These are phyloP conservation scores for Alternaria consortialis DNA, from an alignment of 2,329 filamentous ascomycete genomes.

Conservation along the genomic window DNA sequence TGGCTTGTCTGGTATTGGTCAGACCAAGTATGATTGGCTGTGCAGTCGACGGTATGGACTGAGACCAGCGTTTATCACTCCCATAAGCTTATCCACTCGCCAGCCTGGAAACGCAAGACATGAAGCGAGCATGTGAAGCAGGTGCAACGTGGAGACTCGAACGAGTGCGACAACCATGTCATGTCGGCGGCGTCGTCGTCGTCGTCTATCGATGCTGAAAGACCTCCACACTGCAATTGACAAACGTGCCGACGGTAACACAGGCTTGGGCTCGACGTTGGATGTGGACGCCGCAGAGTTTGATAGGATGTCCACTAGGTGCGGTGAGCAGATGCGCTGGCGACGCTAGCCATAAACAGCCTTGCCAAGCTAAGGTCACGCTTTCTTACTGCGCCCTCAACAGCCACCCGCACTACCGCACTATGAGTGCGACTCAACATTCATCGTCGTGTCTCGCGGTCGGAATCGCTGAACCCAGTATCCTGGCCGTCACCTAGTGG, in stretches of 20 bases:
- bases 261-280: slow-evolving; percentile 44
- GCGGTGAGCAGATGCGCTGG: slow-evolving; percentile 53
- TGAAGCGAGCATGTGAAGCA: slow-evolving; percentile 30
- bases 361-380: slow-evolving; percentile 37
- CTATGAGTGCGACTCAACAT: slow-evolving; percentile 22
- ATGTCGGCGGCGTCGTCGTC: slow-evolving; percentile 35
- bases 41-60: slow-evolving; percentile 12
- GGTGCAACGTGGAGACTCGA: slow-evolving; percentile 53
- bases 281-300: slow-evolving; percentile 40
- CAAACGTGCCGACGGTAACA: slow-evolving; percentile 50
- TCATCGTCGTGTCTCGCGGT: slow-evolving; percentile 33
- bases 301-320: slow-evolving; percentile 46
- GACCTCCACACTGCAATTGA: slow-evolving; percentile 32
- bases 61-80: slow-evolving; percentile 20
- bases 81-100: slow-evolving; percentile 29
- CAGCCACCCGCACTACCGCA: slow-evolving; percentile 37
- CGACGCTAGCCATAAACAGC: slow-evolving; percentile 34
- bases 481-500: slow-evolving; percentile 33
- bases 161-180: slow-evolving; percentile 47
- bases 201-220: slow-evolving; percentile 22
- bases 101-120: slow-evolving; percentile 18
- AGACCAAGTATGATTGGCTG: slow-evolving; percentile 24
- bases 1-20: slow-evolving; percentile 33
- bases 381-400: slow-evolving; percentile 35
- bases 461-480: slow-evolving; percentile 34